Evolutionary conservation across 495 filamentous ascomycete genomes (phyloP), one percentile per base, ranked within the genome.

Genomic region (Aspergillus sparsus): DNA sequence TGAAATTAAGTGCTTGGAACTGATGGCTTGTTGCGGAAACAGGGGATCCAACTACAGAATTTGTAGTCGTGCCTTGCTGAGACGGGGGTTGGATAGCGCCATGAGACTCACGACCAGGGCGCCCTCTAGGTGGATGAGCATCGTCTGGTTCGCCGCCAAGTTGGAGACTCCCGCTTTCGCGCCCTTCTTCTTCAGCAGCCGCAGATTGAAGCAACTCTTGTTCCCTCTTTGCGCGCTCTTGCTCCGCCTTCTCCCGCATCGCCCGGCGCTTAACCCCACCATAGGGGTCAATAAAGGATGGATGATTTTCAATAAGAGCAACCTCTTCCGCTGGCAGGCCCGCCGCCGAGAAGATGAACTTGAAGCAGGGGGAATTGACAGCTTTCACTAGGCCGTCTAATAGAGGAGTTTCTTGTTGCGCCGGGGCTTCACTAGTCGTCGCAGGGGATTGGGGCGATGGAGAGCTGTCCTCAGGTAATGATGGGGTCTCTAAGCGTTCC

Each of bases 101-200:
- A 60, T 85, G 80, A 27, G 74, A 76, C 58, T 83, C 77, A 37
- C 76, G 71, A 35, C 68, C 75, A 32, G 64, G 74, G 47, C 84
- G 81, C 42, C 82, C 82, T 58, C 82, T 81, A 0, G 74, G 66
- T 8, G 72, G 72, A 45, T 79, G 77, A 8, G 68, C 64, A 63
- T 91, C 91, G 65, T 97, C 93, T 0, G 92, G 92, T 65, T 96
- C 92, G 8, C 93, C 93, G 54, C 93, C 93, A 15, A 97, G 80
- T 55, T 93, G 91, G 36, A 95, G 80, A 68, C 93, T 97, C 10
- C 92, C 90, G 68, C 88, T 90, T 67, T 91, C 91, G 3, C 85
- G 84, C 60, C 73, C 71, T 71, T 83, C 81, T 47, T 86, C 83
- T 39, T 84, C 82, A 12, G 67, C 76, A 1, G 73, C 68, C n/a